Conservation (phyloP, 805 yeast species). For the Wickerhamiella brachini region DNA sequence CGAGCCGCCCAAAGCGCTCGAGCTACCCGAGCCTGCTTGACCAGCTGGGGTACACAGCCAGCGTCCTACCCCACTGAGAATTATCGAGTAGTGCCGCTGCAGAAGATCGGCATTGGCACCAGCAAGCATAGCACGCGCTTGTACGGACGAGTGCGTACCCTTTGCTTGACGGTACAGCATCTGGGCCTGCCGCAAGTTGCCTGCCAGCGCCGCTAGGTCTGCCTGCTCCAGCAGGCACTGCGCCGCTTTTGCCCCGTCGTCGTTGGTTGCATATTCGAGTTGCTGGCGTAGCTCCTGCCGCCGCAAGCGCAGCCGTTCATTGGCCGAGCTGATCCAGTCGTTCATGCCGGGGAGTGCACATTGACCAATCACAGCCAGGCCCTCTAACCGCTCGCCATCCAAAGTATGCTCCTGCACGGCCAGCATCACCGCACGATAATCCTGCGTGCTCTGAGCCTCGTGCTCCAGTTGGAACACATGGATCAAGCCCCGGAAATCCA, state of each 20-base stretch:
- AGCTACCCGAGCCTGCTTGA: too few relatives aligned
- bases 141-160: neutral
- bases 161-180: neutral
- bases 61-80: neutral
- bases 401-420: neutral
- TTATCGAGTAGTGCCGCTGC: conserved; percentile 8
- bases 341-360: neutral
- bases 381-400: neutral
- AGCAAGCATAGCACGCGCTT: neutral
- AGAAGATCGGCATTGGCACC: conserved; percentile 2
- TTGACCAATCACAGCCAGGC: neutral
- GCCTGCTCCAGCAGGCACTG: neutral
- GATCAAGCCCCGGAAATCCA: neutral
- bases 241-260: neutral
- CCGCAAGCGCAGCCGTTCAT: neutral
- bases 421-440: neutral
- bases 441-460: neutral
- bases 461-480: neutral
- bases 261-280: neutral
- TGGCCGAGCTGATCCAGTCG: neutral
- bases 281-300: neutral
- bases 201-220: neutral
- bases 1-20: too few relatives aligned
- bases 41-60: too few relatives aligned
- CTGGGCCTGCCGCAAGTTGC: conserved; percentile 1